Conservation (phyloP, 1,139 yeast species). For the Sugiyamaella novakii region DNA sequence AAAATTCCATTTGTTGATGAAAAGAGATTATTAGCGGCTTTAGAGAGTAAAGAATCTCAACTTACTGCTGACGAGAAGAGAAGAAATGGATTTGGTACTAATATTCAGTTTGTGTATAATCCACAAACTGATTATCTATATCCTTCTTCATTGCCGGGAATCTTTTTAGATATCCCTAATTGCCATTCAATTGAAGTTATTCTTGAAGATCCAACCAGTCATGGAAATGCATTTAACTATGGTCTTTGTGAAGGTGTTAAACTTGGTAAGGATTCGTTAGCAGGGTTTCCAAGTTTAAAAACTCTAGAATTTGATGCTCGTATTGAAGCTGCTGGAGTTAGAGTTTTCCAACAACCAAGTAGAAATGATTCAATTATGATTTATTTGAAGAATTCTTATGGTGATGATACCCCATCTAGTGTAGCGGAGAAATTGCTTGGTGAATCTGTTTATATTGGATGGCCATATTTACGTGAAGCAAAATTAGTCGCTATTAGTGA, state of each 20-base stretch:
- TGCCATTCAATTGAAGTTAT: conserved; percentile 71
- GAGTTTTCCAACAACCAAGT: conserved; percentile 83
- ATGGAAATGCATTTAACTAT: conserved; percentile 44
- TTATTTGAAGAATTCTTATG: conserved; percentile 56
- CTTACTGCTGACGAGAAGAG: conserved; percentile 67
- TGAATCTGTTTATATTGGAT: conserved; percentile 68
- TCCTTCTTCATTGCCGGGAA: conserved; percentile 77
- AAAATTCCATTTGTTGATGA: conserved; percentile 91
- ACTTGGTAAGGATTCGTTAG: conserved; percentile 67
- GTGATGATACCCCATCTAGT: conserved; percentile 50
- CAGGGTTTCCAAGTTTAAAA: conserved; percentile 87
- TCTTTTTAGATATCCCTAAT: conserved; percentile 73
- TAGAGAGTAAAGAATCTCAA: conserved; percentile 61
- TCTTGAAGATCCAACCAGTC: conserved; percentile 42
- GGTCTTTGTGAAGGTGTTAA: conserved; percentile 72
- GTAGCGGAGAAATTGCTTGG: conserved; percentile 64
- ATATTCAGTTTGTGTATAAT: conserved; percentile 67
- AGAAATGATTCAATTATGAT: conserved; percentile 80
- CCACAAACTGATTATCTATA: conserved; percentile 74
- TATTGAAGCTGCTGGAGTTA: conserved; percentile 63
- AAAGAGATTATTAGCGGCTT: conserved; percentile 66
- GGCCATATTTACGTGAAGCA: conserved; percentile 90
- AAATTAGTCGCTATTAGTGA: conserved; percentile 67
- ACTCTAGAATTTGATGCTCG: conserved; percentile 63
- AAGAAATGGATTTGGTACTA: conserved; percentile 75